These are phyloP conservation scores for Cyclotella choctawhatcheeana DNA, from an alignment of 108 stramenopile species.

Conservation along the genomic window DNA sequence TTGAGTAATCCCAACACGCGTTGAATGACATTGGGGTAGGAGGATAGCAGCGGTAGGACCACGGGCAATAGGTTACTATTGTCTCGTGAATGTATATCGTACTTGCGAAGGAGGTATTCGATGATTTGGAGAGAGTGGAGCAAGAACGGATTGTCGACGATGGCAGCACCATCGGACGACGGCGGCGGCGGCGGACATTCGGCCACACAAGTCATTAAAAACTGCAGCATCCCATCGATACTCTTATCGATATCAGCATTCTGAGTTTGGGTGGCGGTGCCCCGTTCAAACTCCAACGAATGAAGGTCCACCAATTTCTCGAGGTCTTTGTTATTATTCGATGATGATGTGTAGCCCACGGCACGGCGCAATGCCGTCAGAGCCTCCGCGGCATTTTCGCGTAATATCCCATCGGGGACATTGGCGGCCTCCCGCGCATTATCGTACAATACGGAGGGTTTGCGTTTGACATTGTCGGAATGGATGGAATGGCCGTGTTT, in stretches of 20 bases:
- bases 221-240: constrained; percentile 24
- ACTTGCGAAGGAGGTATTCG: constrained; percentile 76
- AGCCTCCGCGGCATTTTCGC: constrained; percentile 65
- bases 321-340: neutral
- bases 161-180: too few relatives aligned
- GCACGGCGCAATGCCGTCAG: constrained; percentile 42
- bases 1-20: constrained; percentile 63
- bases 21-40: constrained; percentile 50
- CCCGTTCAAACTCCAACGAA: constrained; percentile 48
- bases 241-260: constrained; percentile 40
- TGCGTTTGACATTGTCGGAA: constrained; percentile 30
- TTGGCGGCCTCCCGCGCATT: constrained; percentile 69
- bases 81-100: constrained; percentile 67
- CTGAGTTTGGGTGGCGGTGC: constrained; percentile 30
- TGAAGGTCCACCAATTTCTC: constrained; percentile 12
- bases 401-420: constrained; percentile 61
- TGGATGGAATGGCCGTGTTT: constrained; percentile 58
- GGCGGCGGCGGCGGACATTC: constrained; percentile 19
- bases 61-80: constrained; percentile 39
- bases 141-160: constrained; percentile 9
- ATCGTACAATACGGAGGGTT: constrained; percentile 68
- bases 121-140: constrained; percentile 53
- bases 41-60: constrained; percentile 46
- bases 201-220: constrained; percentile 18
- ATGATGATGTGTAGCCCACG: too few relatives aligned